A percentile compares a stretch with the other conserved stretches of the same genome.
Evolutionary conservation across 495 filamentous ascomycete species (phyloP).

Genomic region (Lasiosphaeria miniovina): DNA sequence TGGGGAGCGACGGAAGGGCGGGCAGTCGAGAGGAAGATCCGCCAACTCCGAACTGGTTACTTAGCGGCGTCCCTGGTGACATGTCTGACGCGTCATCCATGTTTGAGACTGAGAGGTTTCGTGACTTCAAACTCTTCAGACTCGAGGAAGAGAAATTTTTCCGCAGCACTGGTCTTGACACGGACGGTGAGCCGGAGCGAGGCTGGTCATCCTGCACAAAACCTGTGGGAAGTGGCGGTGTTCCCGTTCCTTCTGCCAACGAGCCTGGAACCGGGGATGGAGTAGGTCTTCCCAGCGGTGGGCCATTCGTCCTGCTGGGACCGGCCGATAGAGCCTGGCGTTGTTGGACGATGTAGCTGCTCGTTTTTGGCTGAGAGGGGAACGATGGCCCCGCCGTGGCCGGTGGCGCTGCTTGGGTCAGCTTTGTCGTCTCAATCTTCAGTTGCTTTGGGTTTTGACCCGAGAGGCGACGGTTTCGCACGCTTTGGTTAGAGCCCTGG

Average conservation of each 20-base stretch:
- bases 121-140: slow-evolving; percentile 64
- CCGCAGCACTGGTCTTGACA: slow-evolving; percentile 52
- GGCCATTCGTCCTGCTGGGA: slow-evolving; percentile 26
- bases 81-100: slow-evolving; percentile 62
- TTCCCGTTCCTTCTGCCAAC: slow-evolving; percentile 22
- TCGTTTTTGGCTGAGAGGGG: slow-evolving; percentile 40
- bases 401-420: slow-evolving; percentile 30
- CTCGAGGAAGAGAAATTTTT: slow-evolving; percentile 81
- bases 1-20: slow-evolving; percentile 64
- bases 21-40: slow-evolving; percentile 36
- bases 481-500: slow-evolving; percentile 48
- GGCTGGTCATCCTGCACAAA: slow-evolving; percentile 30
- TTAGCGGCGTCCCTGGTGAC: slow-evolving; percentile 73
- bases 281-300: slow-evolving; percentile 29
- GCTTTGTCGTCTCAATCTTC: slow-evolving; percentile 79
- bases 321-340: slow-evolving; percentile 44
- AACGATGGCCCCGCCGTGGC: slow-evolving; percentile 40
- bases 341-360: slow-evolving; percentile 43
- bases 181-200: slow-evolving; percentile 40
- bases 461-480: slow-evolving; percentile 78
- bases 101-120: slow-evolving; percentile 72
- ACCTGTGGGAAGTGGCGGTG: slow-evolving; percentile 31
- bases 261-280: slow-evolving; percentile 32
- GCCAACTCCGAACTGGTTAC: slow-evolving; percentile 56
- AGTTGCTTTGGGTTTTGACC: slow-evolving; percentile 74